Percentiles rank a stretch among this genome's conserved stretches.
Evolutionary conservation across 495 filamentous ascomycete genomes (phyloP).

Genomic region (Podospora australis): DNA sequence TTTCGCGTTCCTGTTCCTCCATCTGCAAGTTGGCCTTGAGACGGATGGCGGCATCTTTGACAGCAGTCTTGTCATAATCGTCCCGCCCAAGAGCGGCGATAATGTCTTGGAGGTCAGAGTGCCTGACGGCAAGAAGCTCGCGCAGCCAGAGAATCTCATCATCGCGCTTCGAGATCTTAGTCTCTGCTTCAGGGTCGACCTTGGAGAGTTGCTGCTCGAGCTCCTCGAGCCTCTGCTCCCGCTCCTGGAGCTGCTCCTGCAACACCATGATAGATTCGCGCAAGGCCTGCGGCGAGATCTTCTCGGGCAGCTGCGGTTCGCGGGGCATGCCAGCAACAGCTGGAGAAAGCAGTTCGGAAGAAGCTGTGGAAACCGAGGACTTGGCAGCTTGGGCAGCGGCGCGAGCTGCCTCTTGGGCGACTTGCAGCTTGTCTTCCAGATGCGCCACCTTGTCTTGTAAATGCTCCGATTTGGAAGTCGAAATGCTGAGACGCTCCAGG

Average conservation of each 20-base stretch:
- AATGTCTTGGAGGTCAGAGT: conserved; percentile 88
- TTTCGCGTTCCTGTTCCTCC: conserved; percentile 89
- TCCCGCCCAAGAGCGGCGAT: conserved; percentile 71
- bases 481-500: conserved; percentile 63
- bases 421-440: conserved; percentile 79
- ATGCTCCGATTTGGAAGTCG: conserved; percentile 71
- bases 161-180: conserved; percentile 78
- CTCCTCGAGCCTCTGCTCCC: conserved; percentile 79
- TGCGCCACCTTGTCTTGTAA: conserved; percentile 73
- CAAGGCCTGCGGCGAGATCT: conserved; percentile 86
- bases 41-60: conserved; percentile 85
- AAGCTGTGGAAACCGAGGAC: conserved; percentile 47
- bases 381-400: conserved; percentile 83
- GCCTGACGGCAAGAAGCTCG: conserved; percentile 82
- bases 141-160: conserved; percentile 95
- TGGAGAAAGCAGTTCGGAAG: conserved; percentile 26
- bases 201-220: conserved; percentile 65
- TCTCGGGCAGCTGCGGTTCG: conserved; percentile 59
- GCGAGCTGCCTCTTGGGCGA: conserved; percentile 82
- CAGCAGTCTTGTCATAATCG: conserved; percentile 62
- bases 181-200: conserved; percentile 64
- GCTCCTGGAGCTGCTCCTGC: conserved; percentile 92
- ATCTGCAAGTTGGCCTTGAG: conserved; percentile 93
- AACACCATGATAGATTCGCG: conserved; percentile 93
- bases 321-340: conserved; percentile 33